Base-by-base conservation (phyloP, 2,329 filamentous ascomycete species). In the Cadophora sp. region DNA sequence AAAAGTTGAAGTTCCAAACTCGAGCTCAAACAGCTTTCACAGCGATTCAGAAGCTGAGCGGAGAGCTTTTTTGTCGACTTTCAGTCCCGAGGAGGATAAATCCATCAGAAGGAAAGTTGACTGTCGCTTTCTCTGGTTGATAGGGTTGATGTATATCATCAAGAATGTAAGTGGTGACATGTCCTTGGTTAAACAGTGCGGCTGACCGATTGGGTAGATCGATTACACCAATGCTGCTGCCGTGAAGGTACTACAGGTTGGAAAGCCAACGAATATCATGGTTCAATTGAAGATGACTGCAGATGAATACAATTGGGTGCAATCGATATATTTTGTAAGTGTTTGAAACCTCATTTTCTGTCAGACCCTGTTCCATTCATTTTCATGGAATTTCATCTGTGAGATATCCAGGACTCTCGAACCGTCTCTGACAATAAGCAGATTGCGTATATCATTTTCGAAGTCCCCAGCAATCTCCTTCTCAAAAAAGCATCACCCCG, bases 191-290 rank as follows among this genome's bases (percentile, higher is more conserved):
- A 22, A 22, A 9, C 22, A n/a, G 6, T 22, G 6, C 19, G 12
- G 19, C 43, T 64, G 34, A 46, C 56, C 14, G 14, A 26, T 48
- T 8, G 11, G 14, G 14, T 29, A 71, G 75, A 79, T 82, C 65
- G 81, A 82, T 64, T 79, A 79, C 65, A 78, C 73, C 29, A 83
- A 82, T 72, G 80, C 79, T 1, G 77, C 80, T 0, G 78, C 75
- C 19, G 79, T 82, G 65, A 81, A 81, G 66, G 80, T 83, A 14
- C 73, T 83, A 2, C 81, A 83, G 69, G 78, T 81, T 22, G 81
- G 79, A 4, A 56, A 80, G 64, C 72, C 76, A 0, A 70, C 77
- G 9, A 80, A 82, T 62, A 78, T 81, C 46, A 63, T 82, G 16
- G 78, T 65, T 0, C 77, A 82, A 51, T 73, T 82, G 9, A 63